Evolutionary conservation across 768 basidiomycete genomes (phyloP).

Genomic region (Macrolepiota dolichaula): DNA sequence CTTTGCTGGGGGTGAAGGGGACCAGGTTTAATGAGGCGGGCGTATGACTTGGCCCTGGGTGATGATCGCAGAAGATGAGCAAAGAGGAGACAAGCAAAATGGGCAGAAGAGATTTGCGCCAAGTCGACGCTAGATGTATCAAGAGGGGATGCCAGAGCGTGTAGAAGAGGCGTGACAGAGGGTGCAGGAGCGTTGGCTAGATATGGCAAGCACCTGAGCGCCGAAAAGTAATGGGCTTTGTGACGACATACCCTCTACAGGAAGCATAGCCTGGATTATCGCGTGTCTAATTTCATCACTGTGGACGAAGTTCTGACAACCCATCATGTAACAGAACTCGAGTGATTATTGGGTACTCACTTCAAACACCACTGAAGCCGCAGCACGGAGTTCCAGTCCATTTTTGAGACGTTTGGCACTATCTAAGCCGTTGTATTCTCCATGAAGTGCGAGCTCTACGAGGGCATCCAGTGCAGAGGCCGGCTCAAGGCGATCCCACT

Average conservation of each 20-base stretch:
- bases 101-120: constrained; percentile 57
- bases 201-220: constrained; percentile 1
- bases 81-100: constrained; percentile 77
- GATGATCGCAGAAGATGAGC: constrained; percentile 73
- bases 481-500: constrained; percentile 85
- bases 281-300: constrained; percentile 68
- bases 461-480: constrained; percentile 81
- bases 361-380: constrained; percentile 82
- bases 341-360: constrained; percentile 32
- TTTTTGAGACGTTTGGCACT: constrained; percentile 58
- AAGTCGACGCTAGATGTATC: constrained; percentile 50
- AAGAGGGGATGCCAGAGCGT: constrained; percentile 64
- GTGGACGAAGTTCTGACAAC: constrained; percentile 65
- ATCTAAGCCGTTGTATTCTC: constrained; percentile 78
- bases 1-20: constrained; percentile 28
- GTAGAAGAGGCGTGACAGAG: constrained; percentile 63
- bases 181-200: constrained; percentile 29
- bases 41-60: constrained; percentile 57
- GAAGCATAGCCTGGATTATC: constrained; percentile 71
- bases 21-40: constrained; percentile 61
- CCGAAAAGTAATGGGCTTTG: constrained; percentile 13
- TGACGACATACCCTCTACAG: constrained; percentile 42
- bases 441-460: constrained; percentile 79
- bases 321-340: constrained; percentile 1
- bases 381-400: constrained; percentile 69